Evolutionary conservation across 257 asterid species (phyloP), one percentile per base, ranked within the genome.

Genomic region (Solanum virginianum): DNA sequence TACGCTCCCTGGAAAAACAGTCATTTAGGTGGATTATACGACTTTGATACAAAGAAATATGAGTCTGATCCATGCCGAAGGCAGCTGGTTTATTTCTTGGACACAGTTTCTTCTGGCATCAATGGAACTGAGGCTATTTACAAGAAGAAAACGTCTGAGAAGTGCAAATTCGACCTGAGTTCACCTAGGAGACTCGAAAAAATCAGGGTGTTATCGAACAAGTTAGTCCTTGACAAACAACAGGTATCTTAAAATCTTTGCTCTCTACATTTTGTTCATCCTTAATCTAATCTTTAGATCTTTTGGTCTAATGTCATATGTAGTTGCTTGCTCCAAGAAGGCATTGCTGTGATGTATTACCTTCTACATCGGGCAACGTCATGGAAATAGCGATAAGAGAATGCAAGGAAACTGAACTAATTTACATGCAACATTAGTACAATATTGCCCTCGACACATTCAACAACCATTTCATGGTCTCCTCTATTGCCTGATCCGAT

Each of bases 301-400:
- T 11, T 43, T n/a, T 63, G 55, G 45, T 81, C 13, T 14, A 15
- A 69, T 54, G 39, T 80, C 10, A 36, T 84, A 6, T 70, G 62
- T 90, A 95, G 98, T 90, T 95, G 69, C 90, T 84, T 18, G 93
- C 97, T 39, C 96, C 97, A 10, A 84, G 99, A 88, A 92, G 99
- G 88, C 95, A 95, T 45, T 94, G 99, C 24, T 95, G 99, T 66
- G 97, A 95, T 80, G 97, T 94, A 56, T 68, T 90, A 90, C 92
- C 91, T 57, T 87, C 93, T 49, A 84, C 93, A 9, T 88, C 86
- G 3, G 89, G 86, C 29, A 84, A 80, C 36, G 89, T 87, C 45
- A 85, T 94, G 96, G 94, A 95, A 79, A 85, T 94, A 49, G 87
- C 84, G 59, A 87, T 95, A 18, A 92, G 97, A 90, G 95, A 93